Base-by-base conservation (phyloP, 139 green algal genomes). In the Haematococcus lacustris region DNA sequence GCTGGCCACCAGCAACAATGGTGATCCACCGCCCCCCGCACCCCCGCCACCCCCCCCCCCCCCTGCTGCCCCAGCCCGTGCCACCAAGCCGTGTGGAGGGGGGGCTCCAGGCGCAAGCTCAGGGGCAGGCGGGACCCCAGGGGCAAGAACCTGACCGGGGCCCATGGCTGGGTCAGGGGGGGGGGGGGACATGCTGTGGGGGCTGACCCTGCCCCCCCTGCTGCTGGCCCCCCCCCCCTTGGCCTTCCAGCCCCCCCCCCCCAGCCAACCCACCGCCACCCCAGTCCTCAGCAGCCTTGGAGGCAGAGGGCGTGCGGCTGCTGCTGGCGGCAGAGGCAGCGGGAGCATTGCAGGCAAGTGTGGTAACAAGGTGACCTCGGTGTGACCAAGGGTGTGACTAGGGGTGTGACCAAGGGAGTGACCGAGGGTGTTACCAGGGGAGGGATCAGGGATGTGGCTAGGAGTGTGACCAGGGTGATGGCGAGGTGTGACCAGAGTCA, bases 261-360 rank as follows among this genome's bases (percentile, higher is more conserved):
- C 43, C 3, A 28, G 51, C 25, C 3, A 60, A 66, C 1, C 47
- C 26, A 34, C 43, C 40, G 3, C 3, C 59, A 30, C 72, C 74
- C 32, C 70, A 72, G 60, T 76, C 73, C 4, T 71, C 89, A 13
- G 78, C 81, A 9, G 80, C 88, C 73, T 79, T 93, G 67, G 78
- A 89, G 64, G 71, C 66, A 6, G 81, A 90, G 41, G 88, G 88
- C 0, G 73, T 80, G 26, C 34, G 61, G 38, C 63, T 82, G 57
- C 71, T 92, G 41, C 47, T 93, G 34, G 65, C 70, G 35, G 78
- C 78, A 13, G 86, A 91, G 40, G 68, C 73, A 1, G 71, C 65
- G 0, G 87, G 85, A 0, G 38, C 78, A 37, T 75, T 92, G 62
- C 82, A 85, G 73, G 70, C 75, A 6, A 72, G 67, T 30, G 57